Evolutionary conservation across 768 basidiomycete genomes (phyloP).

Genomic region (Rhodotorula sphaerocarpa): DNA sequence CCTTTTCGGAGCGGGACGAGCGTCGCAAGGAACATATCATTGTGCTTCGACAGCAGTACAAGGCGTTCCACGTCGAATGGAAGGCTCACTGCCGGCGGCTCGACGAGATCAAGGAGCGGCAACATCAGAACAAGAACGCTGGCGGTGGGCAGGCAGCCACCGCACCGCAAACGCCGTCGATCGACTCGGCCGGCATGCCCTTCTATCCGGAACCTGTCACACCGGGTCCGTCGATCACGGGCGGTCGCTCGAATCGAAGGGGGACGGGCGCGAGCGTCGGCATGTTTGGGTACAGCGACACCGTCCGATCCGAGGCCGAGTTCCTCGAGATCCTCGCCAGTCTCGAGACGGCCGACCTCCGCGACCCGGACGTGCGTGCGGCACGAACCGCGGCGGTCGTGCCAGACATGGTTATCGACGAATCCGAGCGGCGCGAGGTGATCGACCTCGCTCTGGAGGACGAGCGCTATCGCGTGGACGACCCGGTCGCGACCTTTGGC

Average conservation of each 20-base stretch:
- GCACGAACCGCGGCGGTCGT: conserved; percentile 73
- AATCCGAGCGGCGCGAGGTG: conserved; percentile 45
- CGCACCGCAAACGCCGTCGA: conserved; percentile 32
- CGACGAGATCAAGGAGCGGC: conserved; percentile 53
- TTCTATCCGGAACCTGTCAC: conserved; percentile 32
- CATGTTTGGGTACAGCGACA: conserved; percentile 53
- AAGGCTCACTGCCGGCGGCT: conserved; percentile 59
- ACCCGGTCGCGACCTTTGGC: conserved; percentile 70
- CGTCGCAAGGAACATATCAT: conserved; percentile 49
- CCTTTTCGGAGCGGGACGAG: conserved; percentile 20
- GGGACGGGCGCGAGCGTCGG: conserved; percentile 15
- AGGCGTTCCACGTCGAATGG: conserved; percentile 64
- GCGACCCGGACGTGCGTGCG: conserved; percentile 84
- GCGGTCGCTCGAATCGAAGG: conserved; percentile 39
- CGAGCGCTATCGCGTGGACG: conserved; percentile 67
- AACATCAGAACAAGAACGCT: conserved; percentile 7
- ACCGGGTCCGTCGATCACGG: conserved; percentile 22
- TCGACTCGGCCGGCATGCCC: conserved; percentile 35
- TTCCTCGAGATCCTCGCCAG: conserved; percentile 97
- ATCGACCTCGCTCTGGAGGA: conserved; percentile 60
- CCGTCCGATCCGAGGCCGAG: conserved; percentile 87
- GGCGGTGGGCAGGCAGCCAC: not conserved
- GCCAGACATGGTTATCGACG: conserved; percentile 76
- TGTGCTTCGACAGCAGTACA: conserved; percentile 59
- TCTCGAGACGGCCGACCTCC: conserved; percentile 80